Conservation (phyloP, 352 stramenopile genomes). For the Phytopythium boreale region DNA sequence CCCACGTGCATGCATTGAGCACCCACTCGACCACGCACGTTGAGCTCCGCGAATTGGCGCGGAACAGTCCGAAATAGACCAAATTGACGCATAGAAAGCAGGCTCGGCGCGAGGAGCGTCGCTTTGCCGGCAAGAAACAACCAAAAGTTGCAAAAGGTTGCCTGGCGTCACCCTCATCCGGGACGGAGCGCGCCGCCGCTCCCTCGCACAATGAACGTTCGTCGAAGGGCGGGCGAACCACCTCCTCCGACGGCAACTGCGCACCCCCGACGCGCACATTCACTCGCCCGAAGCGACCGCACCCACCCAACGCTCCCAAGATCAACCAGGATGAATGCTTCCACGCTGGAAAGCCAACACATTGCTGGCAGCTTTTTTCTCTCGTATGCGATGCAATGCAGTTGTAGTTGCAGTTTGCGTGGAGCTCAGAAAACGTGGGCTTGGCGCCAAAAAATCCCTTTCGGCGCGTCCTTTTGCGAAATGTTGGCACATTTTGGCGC, state of each 20-base stretch:
- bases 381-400: background rate
- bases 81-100: background rate
- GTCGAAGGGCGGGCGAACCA: background rate
- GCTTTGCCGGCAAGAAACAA: background rate
- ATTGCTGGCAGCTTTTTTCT: background rate
- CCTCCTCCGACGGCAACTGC: background rate
- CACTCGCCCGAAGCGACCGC: background rate
- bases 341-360: background rate
- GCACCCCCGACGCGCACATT: background rate
- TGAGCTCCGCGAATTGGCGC: conserved; percentile 3
- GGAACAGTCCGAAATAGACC: background rate
- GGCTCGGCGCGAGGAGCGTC: background rate
- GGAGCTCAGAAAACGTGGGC: no score
- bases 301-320: background rate
- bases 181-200: background rate
- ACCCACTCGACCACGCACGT: background rate
- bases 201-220: conserved; percentile 2
- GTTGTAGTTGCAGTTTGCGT: background rate
- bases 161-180: background rate
- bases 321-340: background rate
- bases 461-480: background rate
- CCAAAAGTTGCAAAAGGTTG: background rate
- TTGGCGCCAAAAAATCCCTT: conserved; percentile 1
- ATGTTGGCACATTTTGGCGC: background rate
- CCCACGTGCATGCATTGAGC: background rate